Evolutionary conservation across 2,329 filamentous ascomycete species (phyloP), one percentile per base, ranked within the genome.

Genomic region (Trichophyton simii): DNA sequence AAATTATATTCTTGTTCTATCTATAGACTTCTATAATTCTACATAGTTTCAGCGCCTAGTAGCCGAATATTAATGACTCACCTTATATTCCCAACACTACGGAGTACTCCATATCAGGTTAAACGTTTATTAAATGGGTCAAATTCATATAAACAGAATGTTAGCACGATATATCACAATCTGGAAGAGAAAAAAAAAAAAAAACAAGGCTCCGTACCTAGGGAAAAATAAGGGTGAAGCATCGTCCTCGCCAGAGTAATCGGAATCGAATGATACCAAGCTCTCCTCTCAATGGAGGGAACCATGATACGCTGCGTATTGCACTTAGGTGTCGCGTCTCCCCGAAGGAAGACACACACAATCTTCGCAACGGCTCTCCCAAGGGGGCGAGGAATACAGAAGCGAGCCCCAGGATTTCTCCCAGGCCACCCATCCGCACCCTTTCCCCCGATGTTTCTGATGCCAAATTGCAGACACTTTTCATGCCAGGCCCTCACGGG

Each of bases 281-380:
- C 67, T 72, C 74, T 7, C 70, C 41, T 42, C 70, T 73, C 70
- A 38, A 38, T 69, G 13, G 28, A 62, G 80, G 57, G 8, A 9
- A 28, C 34, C 34, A 5, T 48, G 42, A 41, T 25, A 59, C 57
- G 57, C 57, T 80, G 88, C 88, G 87, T 90, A 94, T 94, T 89
- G 89, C 87, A 92, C 89, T 94, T 81, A 89, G 91, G 88, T 90
- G 85, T 86, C 85, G 75, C 79, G 70, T 25, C 55, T 20, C 55
- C 50, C 50, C 50, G 50, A 34, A n/a, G 15, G 50, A 44, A 13
- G 55, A 42, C 31, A 69, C 82, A 83, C 82, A 91, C 88, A 85
- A 92, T 91, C 89, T 92, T 88, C 88, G 88, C 88, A 91, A 87
- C 82, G 86, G 85, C 89, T 89, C 82, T 87, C 87, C 89, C 89